A percentile compares a stretch with the other conserved stretches of the same genome.
phyloP scores from a whole-genome alignment of 176 grass and related monocot genomes.

The Musa troglodytarum region DNA sequence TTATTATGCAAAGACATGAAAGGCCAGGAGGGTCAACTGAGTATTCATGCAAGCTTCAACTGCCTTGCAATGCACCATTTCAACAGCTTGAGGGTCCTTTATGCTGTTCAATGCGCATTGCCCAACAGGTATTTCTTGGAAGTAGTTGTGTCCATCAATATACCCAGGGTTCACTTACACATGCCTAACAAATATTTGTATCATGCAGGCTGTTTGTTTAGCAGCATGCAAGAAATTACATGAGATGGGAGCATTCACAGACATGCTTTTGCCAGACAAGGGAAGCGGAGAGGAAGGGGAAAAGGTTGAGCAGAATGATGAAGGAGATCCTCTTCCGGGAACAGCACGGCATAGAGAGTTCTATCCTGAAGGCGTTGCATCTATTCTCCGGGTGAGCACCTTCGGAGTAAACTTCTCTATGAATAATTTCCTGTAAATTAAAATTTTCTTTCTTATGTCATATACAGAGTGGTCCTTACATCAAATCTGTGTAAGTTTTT shows the following conservation, averaged over 20 bases:
- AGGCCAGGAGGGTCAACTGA: slow-evolving; percentile 53
- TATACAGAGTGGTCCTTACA: background rate
- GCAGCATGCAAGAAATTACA: slow-evolving; percentile 98
- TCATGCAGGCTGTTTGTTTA: slow-evolving; percentile 84
- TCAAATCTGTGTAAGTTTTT: background rate
- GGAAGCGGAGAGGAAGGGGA: slow-evolving; percentile 71
- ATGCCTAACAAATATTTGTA: slow-evolving; percentile 1
- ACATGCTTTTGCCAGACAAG: slow-evolving; percentile 97
- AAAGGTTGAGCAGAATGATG: slow-evolving; percentile 65
- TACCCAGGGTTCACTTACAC: background rate
- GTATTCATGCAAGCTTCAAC: slow-evolving; percentile 94
- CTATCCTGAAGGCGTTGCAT: slow-evolving; percentile 95
- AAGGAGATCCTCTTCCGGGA: slow-evolving; percentile 93
- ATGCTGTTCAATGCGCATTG: slow-evolving; percentile 81
- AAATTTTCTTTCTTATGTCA: background rate
- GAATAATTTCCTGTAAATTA: background rate
- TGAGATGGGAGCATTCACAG: slow-evolving; percentile 98
- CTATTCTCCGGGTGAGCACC: slow-evolving; percentile 55
- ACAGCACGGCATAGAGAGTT: slow-evolving; percentile 94
- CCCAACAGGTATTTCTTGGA: slow-evolving; percentile 60
- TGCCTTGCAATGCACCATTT: slow-evolving; percentile 97
- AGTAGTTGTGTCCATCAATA: background rate
- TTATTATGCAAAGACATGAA: slow-evolving; percentile 83
- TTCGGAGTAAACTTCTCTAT: background rate
- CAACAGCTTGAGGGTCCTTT: slow-evolving; percentile 88